Conservation (phyloP, 139 green algal species). For the Pleodorina starrii region DNA sequence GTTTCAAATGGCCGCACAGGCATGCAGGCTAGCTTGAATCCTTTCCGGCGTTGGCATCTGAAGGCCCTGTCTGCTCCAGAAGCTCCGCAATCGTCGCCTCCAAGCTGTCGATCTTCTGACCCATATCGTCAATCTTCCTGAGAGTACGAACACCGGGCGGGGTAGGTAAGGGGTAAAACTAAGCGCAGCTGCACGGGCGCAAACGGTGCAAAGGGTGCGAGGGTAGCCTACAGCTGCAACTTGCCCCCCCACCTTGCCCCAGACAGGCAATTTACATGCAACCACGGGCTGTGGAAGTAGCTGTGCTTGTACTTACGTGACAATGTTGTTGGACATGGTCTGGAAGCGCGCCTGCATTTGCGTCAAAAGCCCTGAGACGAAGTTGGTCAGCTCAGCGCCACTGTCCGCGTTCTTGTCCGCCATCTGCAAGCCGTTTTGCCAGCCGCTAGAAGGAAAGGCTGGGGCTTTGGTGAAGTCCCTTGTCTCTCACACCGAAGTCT, state of each 20-base stretch:
- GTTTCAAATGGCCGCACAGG: too few relatives aligned
- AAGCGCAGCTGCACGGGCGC: too few relatives aligned
- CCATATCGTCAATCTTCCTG: slow-evolving; percentile 75
- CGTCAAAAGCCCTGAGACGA: slow-evolving; percentile 59
- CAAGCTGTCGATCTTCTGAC: slow-evolving; percentile 72
- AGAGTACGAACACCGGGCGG: neutral
- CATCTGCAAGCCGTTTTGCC: too few relatives aligned
- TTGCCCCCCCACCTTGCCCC: too few relatives aligned
- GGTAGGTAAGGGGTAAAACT: neutral
- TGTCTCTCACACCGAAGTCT: too few relatives aligned
- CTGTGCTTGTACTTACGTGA: slow-evolving; percentile 46
- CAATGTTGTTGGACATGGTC: slow-evolving; percentile 73
- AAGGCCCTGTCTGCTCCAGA: slow-evolving; percentile 60
- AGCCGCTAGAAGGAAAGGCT: too few relatives aligned
- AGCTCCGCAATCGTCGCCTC: slow-evolving; percentile 76
- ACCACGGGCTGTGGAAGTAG: neutral
- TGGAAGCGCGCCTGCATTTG: slow-evolving; percentile 75
- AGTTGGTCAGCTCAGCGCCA: slow-evolving; percentile 50
- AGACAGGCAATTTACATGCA: too few relatives aligned
- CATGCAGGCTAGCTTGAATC: neutral
- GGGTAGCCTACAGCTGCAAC: too few relatives aligned
- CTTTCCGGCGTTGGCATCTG: neutral
- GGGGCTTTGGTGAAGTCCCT: too few relatives aligned
- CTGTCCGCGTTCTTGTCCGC: neutral
- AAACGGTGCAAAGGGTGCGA: too few relatives aligned